These are phyloP conservation scores for Dryadomyces quercus-mongolicae DNA, from an alignment of 2,329 filamentous ascomycete genomes.

Conservation along the genomic window DNA sequence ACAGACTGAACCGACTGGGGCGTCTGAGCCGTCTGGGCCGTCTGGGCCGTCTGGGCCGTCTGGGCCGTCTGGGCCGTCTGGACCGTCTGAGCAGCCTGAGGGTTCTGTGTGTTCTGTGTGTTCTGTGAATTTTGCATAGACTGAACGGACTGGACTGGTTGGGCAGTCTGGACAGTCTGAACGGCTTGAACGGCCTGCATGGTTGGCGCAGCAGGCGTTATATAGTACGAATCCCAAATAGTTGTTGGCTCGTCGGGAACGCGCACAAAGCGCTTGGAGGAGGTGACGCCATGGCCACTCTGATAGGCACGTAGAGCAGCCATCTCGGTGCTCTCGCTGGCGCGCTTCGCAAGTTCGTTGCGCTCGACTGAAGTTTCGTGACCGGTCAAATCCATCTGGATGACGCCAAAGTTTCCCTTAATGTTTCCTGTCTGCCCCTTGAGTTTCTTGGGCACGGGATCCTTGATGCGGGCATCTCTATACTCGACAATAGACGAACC, in stretches of 20 bases:
- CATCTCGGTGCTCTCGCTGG: conserved; percentile 48
- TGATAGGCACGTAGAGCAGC: conserved; percentile 44
- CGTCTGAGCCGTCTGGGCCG: conserved; percentile 5
- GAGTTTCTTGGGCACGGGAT: conserved; percentile 49
- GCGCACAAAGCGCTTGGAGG: conserved; percentile 27
- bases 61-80: not conserved
- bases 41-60: not conserved
- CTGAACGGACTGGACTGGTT: not conserved
- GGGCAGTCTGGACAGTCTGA: conserved; percentile 6
- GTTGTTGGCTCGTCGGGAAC: conserved; percentile 15
- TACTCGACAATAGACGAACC: conserved; percentile 1
- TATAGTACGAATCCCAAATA: conserved; percentile 6
- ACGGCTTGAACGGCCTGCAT: not conserved
- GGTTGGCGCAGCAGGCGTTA: not conserved
- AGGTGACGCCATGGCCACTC: conserved; percentile 39
- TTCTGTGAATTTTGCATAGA: too few species aligned
- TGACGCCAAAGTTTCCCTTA: conserved; percentile 50
- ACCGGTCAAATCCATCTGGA: conserved; percentile 45
- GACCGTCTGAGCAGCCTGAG: not conserved
- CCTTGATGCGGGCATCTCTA: conserved; percentile 37
- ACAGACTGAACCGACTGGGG: not conserved
- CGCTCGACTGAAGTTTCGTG: conserved; percentile 30
- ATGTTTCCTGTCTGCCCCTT: conserved; percentile 44
- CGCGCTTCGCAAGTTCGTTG: conserved; percentile 44
- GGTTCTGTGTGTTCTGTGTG: too few species aligned